Percentiles rank a stretch among this genome's conserved stretches.
phyloP scores from a whole-genome alignment of 768 basidiomycete genomes.

The Sistotremastrum niveocremeum region DNA sequence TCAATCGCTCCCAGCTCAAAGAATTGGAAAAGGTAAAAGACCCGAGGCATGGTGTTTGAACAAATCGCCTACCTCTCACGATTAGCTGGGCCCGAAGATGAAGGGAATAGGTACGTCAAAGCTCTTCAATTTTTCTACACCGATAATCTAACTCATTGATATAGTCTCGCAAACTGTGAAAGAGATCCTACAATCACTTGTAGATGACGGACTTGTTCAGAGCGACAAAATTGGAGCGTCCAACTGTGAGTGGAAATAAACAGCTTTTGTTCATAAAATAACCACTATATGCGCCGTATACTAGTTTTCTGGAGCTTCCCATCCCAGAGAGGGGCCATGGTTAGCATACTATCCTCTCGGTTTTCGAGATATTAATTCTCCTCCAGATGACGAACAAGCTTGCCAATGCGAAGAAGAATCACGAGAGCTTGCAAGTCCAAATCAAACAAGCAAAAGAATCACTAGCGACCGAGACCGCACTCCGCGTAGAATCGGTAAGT shows the following conservation, averaged over 20 bases:
- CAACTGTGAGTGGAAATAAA: conserved; percentile 51
- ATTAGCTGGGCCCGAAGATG: conserved; percentile 55
- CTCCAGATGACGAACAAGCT: conserved; percentile 46
- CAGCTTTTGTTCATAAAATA: no score
- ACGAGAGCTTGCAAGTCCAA: conserved; percentile 29
- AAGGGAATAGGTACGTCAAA: conserved; percentile 68
- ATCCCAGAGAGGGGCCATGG: conserved; percentile 71
- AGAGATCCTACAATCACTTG: conserved; percentile 76
- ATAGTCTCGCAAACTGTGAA: conserved; percentile 84
- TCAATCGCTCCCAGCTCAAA: conserved; percentile 43
- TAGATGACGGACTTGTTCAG: conserved; percentile 78
- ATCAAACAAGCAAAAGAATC: conserved; percentile 32
- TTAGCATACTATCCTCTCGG: conserved; percentile 17
- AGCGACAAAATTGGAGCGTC: conserved; percentile 90
- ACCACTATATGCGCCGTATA: conserved; percentile 11
- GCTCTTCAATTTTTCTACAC: not conserved
- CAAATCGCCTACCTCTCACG: no score
- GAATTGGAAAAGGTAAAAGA: conserved; percentile 61
- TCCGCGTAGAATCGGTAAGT: conserved; percentile 46
- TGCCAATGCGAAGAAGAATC: conserved; percentile 33
- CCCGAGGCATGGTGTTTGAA: no score
- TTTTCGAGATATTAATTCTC: not conserved
- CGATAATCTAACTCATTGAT: not conserved
- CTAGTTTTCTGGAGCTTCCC: conserved; percentile 95
- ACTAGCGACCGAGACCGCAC: conserved; percentile 37